phyloP scores from a whole-genome alignment of 2,329 filamentous ascomycete genomes.

The Phaeosphaeria sp. region DNA sequence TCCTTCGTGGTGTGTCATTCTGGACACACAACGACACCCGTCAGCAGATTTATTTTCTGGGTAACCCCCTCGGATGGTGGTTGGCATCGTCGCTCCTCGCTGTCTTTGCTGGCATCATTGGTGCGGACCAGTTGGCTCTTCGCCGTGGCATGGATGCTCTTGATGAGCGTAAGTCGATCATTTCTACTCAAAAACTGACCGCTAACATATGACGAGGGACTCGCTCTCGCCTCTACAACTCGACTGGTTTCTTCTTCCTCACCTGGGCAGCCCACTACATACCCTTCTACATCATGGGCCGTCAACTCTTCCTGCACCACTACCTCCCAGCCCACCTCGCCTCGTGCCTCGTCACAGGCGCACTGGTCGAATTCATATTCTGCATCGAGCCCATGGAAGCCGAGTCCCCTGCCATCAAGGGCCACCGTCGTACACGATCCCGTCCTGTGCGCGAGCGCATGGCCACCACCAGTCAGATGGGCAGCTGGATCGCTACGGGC shows the following conservation, averaged over 20 bases:
- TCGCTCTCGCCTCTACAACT: slow-evolving; percentile 94
- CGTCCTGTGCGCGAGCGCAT: slow-evolving; percentile 84
- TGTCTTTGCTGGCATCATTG: slow-evolving; percentile 89
- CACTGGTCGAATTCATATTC: slow-evolving; percentile 94
- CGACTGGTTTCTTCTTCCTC: slow-evolving; percentile 98
- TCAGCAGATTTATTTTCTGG: slow-evolving; percentile 97
- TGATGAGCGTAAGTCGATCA: slow-evolving; percentile 78
- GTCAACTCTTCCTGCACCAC: slow-evolving; percentile 96
- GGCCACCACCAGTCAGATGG: slow-evolving; percentile 75
- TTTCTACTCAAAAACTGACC: slow-evolving; percentile 1
- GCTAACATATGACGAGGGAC: slow-evolving; percentile 64
- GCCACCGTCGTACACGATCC: slow-evolving; percentile 54
- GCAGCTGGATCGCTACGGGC: slow-evolving; percentile 77
- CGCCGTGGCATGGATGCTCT: slow-evolving; percentile 92
- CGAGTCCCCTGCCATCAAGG: slow-evolving; percentile 46
- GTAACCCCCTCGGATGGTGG: slow-evolving; percentile 98
- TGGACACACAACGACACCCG: slow-evolving; percentile 97
- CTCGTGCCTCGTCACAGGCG: slow-evolving; percentile 86
- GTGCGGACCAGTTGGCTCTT: slow-evolving; percentile 90
- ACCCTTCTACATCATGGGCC: slow-evolving; percentile 97
- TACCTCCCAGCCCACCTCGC: slow-evolving; percentile 95
- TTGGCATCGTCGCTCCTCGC: slow-evolving; percentile 89
- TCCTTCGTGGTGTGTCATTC: slow-evolving; percentile 96
- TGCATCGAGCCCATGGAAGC: slow-evolving; percentile 75
- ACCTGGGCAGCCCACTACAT: slow-evolving; percentile 98